Evolutionary conservation across 2,329 filamentous ascomycete genomes (phyloP).

Genomic region (Madurella mycetomatis): DNA sequence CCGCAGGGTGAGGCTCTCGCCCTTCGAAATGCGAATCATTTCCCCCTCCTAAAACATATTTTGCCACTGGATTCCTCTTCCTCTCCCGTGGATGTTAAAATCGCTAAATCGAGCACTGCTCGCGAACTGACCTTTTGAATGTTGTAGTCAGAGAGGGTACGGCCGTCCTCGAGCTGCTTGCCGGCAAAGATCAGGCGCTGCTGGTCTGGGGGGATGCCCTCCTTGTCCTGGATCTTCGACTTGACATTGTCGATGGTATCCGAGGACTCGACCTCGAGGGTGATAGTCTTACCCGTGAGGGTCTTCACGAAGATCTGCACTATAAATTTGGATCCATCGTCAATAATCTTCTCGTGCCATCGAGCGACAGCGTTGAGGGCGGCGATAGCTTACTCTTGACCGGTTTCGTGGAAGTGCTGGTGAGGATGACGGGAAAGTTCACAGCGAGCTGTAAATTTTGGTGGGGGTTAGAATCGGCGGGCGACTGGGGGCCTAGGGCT

Average conservation of each 20-base stretch:
- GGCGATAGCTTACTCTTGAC: conserved; percentile 52
- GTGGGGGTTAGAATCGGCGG: conserved; percentile 33
- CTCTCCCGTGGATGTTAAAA: conserved; percentile 3
- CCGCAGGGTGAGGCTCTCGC: conserved; percentile 4
- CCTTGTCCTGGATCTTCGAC: conserved; percentile 99
- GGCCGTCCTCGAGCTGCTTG: conserved; percentile 98
- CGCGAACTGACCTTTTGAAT: conserved; percentile 80
- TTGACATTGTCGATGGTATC: conserved; percentile 99
- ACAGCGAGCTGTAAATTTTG: conserved; percentile 36
- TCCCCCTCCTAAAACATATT: conserved; percentile 8
- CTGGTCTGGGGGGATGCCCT: conserved; percentile 96
- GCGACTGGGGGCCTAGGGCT: conserved; percentile 21
- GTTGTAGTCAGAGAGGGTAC: conserved; percentile 96
- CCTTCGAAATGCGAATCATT: background rate
- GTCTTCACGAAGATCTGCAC: conserved; percentile 93
- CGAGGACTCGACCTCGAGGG: conserved; percentile 97
- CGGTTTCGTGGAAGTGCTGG: conserved; percentile 43
- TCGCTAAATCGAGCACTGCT: conserved; percentile 6
- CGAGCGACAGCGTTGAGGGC: conserved; percentile 9
- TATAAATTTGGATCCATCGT: conserved; percentile 19
- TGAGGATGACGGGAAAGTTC: conserved; percentile 37
- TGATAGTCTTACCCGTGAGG: conserved; percentile 99
- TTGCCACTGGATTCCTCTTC: background rate
- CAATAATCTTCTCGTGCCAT: conserved; percentile 24
- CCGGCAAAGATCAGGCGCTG: conserved; percentile 98